Base-by-base conservation (phyloP, 208 protist genomes). In the Crithidia fasciculata region DNA sequence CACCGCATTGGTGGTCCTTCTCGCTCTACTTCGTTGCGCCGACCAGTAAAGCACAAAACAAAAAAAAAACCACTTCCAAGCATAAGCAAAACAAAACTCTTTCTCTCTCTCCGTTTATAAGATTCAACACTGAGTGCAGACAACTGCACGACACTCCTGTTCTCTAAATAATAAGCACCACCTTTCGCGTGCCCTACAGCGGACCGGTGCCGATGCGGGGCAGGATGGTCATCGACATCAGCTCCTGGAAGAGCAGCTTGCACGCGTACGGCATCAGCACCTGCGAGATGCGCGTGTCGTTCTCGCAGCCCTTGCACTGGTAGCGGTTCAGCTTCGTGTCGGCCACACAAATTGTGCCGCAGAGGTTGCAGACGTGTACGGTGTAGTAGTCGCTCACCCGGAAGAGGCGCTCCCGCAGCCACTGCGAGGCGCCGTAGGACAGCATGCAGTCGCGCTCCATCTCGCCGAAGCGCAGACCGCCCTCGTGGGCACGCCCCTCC, bases 361-460 rank as follows among this genome's bases (percentile, higher is more conserved):
- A 98, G 1, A 79, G 74, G 61, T 94, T 82, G 87, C 98, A 99
- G 15, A 99, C 87, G 70, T 98, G 83, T 8, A 98, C 96, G 4
- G 87, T 85, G 86, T 98, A 99, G 15, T 93, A 84, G 89, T 99
- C 99, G 36, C 93, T 98, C 15, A 90, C 94, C 28, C 98, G 77
- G 89, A 99, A 98, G 9, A 99, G 89, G 8, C 99, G 86, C 87
- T 99, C 99, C 43, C 97, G 92, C 16, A 99, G 84, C 44, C 99
- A 93, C 73, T 93, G 85, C 50, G 91, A 88, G 10, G 98, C 90
- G 56, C 98, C 98, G 83, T 99, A 98, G 40, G 93, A 93, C 53
- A 99, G 89, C 79, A 99, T 95, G 88, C 99, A 99, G 90, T 99
- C 99, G 45, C 99, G 86, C 82, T 99, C 99, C 99, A 99, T 99